Conservation (phyloP, 2,329 filamentous ascomycete species). For the Aspergillus spinulosporus region DNA sequence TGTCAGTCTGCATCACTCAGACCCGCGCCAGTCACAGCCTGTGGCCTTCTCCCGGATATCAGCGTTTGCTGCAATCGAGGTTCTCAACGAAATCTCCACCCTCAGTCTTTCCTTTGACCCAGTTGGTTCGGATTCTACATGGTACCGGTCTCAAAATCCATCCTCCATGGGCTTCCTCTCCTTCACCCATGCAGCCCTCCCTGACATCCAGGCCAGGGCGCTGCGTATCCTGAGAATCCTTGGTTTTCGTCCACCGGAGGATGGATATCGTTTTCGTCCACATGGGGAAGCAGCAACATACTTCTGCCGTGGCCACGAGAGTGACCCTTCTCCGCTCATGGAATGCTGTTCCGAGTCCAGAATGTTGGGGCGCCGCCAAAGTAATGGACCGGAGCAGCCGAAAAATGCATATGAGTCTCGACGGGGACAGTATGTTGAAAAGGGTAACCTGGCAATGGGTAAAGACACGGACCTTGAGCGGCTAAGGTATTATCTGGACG, state of each 20-base stretch:
- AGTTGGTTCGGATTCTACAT: not conserved
- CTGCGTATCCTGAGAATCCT: not conserved
- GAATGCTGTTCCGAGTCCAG: too few relatives aligned
- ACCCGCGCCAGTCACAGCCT: not conserved
- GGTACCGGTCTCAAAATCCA: not conserved
- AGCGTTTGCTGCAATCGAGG: not conserved
- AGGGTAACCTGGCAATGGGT: not conserved
- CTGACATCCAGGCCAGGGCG: not conserved
- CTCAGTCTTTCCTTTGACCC: not conserved
- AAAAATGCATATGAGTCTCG: not conserved
- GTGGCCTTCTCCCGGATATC: not conserved
- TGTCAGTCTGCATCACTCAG: not conserved
- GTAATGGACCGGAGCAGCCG: not conserved
- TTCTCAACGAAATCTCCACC: not conserved
- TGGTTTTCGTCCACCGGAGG: not conserved
- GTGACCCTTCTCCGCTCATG: not conserved
- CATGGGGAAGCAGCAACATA: not conserved
- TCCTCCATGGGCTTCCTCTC: not conserved
- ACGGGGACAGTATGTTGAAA: not conserved
- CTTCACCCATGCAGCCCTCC: not conserved
- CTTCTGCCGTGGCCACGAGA: not conserved
- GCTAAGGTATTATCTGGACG: not conserved
- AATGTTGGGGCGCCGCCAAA: too few relatives aligned
- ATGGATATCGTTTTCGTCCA: not conserved
- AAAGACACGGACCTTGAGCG: not conserved